Evolutionary conservation across 352 stramenopile genomes (phyloP).

Genomic region (Pythium apleroticum): DNA sequence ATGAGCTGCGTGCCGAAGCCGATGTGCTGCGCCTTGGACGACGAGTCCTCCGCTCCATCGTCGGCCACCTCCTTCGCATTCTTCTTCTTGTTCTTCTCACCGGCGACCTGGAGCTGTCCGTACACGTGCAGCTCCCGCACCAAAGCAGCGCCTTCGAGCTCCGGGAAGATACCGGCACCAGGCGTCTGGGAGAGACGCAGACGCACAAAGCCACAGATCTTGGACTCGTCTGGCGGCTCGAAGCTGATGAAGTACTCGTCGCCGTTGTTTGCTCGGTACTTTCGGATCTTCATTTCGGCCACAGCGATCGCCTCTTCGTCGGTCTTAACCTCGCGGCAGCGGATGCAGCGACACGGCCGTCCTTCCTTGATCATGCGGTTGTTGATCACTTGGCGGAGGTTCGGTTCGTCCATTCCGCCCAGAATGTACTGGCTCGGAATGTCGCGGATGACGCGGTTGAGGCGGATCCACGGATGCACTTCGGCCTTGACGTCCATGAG

Average conservation of each 20-base stretch:
- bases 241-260: conserved; percentile 93
- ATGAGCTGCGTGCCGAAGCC: conserved; percentile 89
- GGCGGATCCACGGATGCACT: conserved; percentile 93
- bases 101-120: conserved; percentile 75
- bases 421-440: conserved; percentile 94
- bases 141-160: conserved; percentile 77
- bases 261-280: conserved; percentile 87
- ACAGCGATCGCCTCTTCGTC: conserved; percentile 76
- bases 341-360: conserved; percentile 86
- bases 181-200: conserved; percentile 75
- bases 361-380: conserved; percentile 78
- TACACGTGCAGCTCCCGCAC: conserved; percentile 92
- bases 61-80: conserved; percentile 12
- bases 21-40: conserved; percentile 80
- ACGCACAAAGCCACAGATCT: conserved; percentile 90
- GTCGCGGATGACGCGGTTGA: conserved; percentile 93
- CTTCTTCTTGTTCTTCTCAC: conserved; percentile 42
- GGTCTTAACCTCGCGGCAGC: conserved; percentile 90
- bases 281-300: conserved; percentile 68
- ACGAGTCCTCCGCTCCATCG: conserved; percentile 13
- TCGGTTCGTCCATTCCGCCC: conserved; percentile 91
- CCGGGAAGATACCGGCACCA: conserved; percentile 70
- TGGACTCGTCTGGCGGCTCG: conserved; percentile 85
- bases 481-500: conserved; percentile 89
- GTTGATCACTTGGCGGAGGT: conserved; percentile 88